phyloP scores from a whole-genome alignment of 140 eudicot genomes.

The Flaveria floridana region DNA sequence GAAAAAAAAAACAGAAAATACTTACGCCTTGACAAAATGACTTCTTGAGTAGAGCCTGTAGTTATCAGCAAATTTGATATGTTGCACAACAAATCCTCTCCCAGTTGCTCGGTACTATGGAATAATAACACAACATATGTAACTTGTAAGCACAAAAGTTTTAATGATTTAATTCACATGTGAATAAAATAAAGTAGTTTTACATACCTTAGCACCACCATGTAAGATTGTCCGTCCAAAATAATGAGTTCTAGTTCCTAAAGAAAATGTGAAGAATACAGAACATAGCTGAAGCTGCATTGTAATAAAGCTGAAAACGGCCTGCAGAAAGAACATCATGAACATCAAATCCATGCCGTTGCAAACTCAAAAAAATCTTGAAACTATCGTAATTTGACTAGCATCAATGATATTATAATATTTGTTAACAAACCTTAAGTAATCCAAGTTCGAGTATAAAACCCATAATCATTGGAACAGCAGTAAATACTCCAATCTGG shows the following conservation, averaged over 20 bases:
- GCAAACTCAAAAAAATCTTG: background rate
- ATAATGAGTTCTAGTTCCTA: conserved; percentile 97
- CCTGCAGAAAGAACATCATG: conserved; percentile 52
- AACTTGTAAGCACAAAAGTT: conserved; percentile 7
- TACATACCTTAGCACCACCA: conserved; percentile 94
- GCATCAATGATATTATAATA: background rate
- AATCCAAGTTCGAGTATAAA: conserved; percentile 88
- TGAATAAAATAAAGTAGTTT: background rate
- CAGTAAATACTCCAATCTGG: conserved; percentile 96
- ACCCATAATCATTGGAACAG: conserved; percentile 98
- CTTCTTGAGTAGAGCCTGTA: conserved; percentile 98
- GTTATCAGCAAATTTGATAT: conserved; percentile 94
- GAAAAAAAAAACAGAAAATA: conserved; percentile 9
- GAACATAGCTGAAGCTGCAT: conserved; percentile 98
- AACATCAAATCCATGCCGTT: background rate
- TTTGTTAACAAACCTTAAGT: conserved; percentile 60
- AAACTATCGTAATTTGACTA: conserved; percentile 11
- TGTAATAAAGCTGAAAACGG: conserved; percentile 86
- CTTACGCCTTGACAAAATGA: conserved; percentile 98
- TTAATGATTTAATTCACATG: conserved; percentile 3
- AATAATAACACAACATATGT: conserved; percentile 25
- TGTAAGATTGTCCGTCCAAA: conserved; percentile 98
- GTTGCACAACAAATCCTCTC: conserved; percentile 97
- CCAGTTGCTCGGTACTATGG: conserved; percentile 95
- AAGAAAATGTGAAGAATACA: conserved; percentile 93